Evolutionary conservation across 1,139 yeast species (phyloP), one percentile per base, ranked within the genome.

Genomic region (Scheffersomyces quercinus): DNA sequence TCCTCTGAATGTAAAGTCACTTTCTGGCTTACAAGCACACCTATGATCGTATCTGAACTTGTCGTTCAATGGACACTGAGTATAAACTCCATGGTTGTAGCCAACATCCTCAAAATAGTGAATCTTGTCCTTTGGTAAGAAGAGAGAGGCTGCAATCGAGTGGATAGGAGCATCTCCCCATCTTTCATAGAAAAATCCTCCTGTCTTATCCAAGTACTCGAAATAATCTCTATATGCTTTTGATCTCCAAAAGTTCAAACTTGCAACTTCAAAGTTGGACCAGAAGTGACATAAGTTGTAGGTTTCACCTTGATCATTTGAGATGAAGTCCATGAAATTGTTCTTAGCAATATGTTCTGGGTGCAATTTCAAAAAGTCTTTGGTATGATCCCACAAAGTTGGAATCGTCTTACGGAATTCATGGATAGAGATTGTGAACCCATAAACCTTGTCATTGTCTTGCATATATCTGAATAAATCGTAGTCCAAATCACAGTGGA

Each of bases 131-230:
- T 76, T 79, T 48, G 84, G 79, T 51, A 88, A 65, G 61, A 89
- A 77, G 45, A 86, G 70, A 0, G 95, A 74, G 1, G 89, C 95
- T 1, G 93, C 91, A 50, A 89, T 79, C 3, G 96, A 83, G 66
- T 89, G 97, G 20, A 89, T 81, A 5, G 97, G 97, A 0, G 97
- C 97, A 65, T 90, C 97, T 29, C 97, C 97, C 97, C 97, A 90
- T 61, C 97, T 75, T 64, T 90, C 97, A 64, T 90, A 90, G 68
- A 87, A 90, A 69, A 90, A 90, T 3, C 95, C 95, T 33, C 97
- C 97, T 1, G 84, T 75, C 47, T 72, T 59, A 62, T 90, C 97
- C 54, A 90, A 73, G 53, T 75, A 67, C 14, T 87, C 81, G 56
- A 90, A 90, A 65, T 82, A 90, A 36, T 75, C 76, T 12, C 73